Percentiles rank a stretch among this genome's conserved stretches.
These are phyloP conservation scores for Trichoderma asperellum DNA, from an alignment of 2,329 filamentous ascomycete genomes.

Conservation along the genomic window DNA sequence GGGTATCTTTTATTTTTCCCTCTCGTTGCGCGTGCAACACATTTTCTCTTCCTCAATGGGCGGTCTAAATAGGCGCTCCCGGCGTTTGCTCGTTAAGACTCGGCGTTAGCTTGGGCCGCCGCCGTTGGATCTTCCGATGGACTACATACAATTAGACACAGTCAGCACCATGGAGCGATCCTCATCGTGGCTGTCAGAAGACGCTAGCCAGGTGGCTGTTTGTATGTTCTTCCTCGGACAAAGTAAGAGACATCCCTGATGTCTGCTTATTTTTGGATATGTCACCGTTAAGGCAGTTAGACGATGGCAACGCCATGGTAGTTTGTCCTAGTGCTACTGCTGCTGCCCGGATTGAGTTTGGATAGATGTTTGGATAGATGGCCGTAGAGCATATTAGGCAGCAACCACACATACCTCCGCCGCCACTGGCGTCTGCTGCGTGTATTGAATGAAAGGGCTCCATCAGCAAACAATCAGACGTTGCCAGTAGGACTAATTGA, in stretches of 20 bases:
- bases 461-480: slow-evolving; percentile 9
- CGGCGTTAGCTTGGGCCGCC: slow-evolving; percentile 20
- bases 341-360: neutral
- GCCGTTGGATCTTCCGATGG: neutral
- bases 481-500: neutral
- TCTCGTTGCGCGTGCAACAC: neutral
- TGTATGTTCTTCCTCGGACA: neutral
- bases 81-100: neutral
- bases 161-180: slow-evolving; percentile 9
- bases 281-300: neutral
- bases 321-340: neutral
- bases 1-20: neutral
- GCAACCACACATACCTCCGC: neutral
- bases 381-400: neutral
- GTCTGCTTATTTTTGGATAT: slow-evolving; percentile 9
- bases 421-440: neutral
- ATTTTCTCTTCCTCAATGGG: slow-evolving; percentile 11
- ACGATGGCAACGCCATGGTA: neutral
- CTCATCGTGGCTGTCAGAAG: neutral
- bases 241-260: neutral
- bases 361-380: neutral
- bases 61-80: slow-evolving; percentile 6
- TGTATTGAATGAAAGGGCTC: neutral
- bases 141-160: slow-evolving; percentile 2
- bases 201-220: neutral